A percentile compares a stretch with the other conserved stretches of the same genome.
Evolutionary conservation across 495 filamentous ascomycete species (phyloP).

Genomic region (Penicillium robsamsonii): DNA sequence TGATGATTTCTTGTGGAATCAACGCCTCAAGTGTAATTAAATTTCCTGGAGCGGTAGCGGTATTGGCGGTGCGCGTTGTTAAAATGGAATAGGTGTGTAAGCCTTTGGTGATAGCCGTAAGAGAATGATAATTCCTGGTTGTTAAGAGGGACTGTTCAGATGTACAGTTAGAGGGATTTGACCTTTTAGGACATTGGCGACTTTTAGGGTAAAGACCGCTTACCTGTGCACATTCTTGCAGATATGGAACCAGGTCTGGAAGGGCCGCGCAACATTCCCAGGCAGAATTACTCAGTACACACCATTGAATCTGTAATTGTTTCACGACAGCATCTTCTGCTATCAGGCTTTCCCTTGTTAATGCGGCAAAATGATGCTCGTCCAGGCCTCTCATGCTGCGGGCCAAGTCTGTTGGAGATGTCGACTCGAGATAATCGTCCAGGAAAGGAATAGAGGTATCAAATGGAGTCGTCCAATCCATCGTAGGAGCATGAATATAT

Average conservation of each 20-base stretch:
- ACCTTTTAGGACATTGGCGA: background rate
- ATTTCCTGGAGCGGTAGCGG: conserved; percentile 14
- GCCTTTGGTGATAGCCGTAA: conserved; percentile 38
- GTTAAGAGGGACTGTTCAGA: conserved; percentile 27
- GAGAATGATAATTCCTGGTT: conserved; percentile 35
- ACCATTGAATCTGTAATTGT: conserved; percentile 29
- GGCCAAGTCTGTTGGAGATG: conserved; percentile 34
- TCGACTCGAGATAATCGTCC: conserved; percentile 33
- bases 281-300: conserved; percentile 30
- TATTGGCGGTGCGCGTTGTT: conserved; percentile 17
- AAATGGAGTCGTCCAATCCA: conserved; percentile 37
- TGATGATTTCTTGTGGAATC: conserved; percentile 24
- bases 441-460: conserved; percentile 34
- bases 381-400: conserved; percentile 29
- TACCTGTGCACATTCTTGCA: conserved; percentile 40
- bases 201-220: conserved; percentile 4
- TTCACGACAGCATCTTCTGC: conserved; percentile 20
- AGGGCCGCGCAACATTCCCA: conserved; percentile 46
- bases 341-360: conserved; percentile 26
- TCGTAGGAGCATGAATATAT: conserved; percentile 35
- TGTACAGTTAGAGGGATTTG: conserved; percentile 7
- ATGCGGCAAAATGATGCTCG: conserved; percentile 27
- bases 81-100: conserved; percentile 35
- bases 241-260: conserved; percentile 30
- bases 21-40: conserved; percentile 26